Evolutionary conservation across 73 alveolate genomes (phyloP).

Genomic region (Paramecium octaurelia): DNA sequence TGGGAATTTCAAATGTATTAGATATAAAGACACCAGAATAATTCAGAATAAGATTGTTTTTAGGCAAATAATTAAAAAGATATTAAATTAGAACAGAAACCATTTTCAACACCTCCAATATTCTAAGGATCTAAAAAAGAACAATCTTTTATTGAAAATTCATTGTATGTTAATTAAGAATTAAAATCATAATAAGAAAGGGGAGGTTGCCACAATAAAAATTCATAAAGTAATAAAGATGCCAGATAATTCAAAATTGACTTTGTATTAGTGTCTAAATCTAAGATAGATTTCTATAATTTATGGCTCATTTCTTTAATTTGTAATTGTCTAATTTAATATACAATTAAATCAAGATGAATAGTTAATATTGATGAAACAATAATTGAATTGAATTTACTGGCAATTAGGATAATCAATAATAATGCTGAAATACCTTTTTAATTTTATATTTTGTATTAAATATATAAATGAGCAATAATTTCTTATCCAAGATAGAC

Average conservation of each 20-base stretch:
- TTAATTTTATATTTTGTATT: background rate
- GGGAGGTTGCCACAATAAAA: background rate
- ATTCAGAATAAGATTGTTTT: background rate
- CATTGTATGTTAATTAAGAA: background rate
- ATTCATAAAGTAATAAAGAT: slow-evolving; percentile 19
- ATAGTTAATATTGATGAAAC: slow-evolving; percentile 27
- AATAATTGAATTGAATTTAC: slow-evolving; percentile 45
- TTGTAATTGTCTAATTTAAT: background rate
- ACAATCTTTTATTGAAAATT: background rate
- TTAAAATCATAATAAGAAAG: background rate
- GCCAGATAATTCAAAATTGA: background rate
- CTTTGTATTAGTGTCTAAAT: background rate
- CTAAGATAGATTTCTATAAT: slow-evolving; percentile 52
- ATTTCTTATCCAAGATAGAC: background rate
- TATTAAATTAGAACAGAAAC: slow-evolving; percentile 9
- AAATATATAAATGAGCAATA: background rate
- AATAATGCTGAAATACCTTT: background rate
- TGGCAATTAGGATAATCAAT: background rate
- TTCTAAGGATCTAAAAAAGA: background rate
- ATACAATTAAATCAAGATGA: background rate
- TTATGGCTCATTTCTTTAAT: slow-evolving; percentile 45
- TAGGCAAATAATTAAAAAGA: slow-evolving; percentile 46
- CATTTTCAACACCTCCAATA: background rate
- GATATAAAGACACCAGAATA: background rate
- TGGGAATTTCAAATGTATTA: background rate